Evolutionary conservation across 108 stramenopile species (phyloP), one percentile per base, ranked within the genome.

Genomic region (Skeletonema tropicum): DNA sequence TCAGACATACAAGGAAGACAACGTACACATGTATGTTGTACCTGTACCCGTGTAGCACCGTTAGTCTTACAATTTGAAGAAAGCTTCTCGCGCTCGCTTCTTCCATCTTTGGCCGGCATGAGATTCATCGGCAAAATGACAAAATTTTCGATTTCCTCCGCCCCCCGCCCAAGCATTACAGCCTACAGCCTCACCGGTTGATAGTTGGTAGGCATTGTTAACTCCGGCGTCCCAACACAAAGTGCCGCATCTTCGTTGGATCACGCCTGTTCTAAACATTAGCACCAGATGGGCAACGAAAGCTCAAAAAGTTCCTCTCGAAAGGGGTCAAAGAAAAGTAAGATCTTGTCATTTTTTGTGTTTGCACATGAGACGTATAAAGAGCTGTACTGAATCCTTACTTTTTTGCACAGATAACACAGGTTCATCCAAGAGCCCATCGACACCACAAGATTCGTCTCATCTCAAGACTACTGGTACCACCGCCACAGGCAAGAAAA

Each of bases 291-390:
- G 52, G 52, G 52, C 52, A 55, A 55, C 52, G 52, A 55, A 5
- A 55, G 52, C 52, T 55, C 52, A 55, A 55, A 17, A 55, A 55
- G 23, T 55, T 23, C 23, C 52, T 55, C 52, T 55, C 52, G 52
- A 23, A 55, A 55, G 52, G 23, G 52, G 21, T 55, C 52, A 23
- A 55, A 55, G 52, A 55, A 55, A 23, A 55, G 52, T 55, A 55
- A 55, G 42, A 45, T 45, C 3, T 45, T 45, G 42, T 12, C 7
- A 13, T 41, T 41, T 10, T 41, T 41, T 12, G 6, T 13, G 8
- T 41, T 41, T 13, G 26, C 26, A 29, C 26, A 29, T 29, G 26
- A 29, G 2, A 41, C 13, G 12, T 41, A 41, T 41, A 41, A 11
- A 13, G 39, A 3, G 13, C 39, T 13, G 15, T 11, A 4, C 14